phyloP scores from a whole-genome alignment of 192 early-diverging fungal species.

The Gaertneriomyces semiglobifer region DNA sequence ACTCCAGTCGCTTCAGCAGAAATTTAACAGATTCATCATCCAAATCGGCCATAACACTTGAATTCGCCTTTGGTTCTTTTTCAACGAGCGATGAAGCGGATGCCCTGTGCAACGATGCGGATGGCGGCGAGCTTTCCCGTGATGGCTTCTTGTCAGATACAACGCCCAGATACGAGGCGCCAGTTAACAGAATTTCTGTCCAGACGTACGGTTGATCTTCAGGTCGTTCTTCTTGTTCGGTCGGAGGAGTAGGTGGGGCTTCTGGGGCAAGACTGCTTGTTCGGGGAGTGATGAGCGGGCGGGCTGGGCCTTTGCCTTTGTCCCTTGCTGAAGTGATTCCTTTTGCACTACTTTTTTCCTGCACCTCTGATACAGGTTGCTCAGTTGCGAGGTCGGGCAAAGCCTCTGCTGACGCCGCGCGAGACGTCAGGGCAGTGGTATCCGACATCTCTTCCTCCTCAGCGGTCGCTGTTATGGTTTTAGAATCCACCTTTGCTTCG shows the following conservation, averaged over 20 bases:
- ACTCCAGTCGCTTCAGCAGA: slow-evolving; percentile 29
- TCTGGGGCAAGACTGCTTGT: slow-evolving; percentile 23
- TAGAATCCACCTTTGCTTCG: too few species aligned
- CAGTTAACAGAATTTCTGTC: slow-evolving; percentile 13
- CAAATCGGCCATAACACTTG: slow-evolving; percentile 17
- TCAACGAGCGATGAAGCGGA: not conserved
- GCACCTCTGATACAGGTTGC: too few species aligned
- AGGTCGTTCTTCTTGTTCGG: not conserved
- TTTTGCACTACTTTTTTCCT: too few species aligned
- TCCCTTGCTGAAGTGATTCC: too few species aligned
- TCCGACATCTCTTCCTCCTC: too few species aligned
- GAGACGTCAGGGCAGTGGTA: too few species aligned
- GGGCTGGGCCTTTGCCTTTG: too few species aligned
- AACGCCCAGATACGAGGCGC: slow-evolving; percentile 14
- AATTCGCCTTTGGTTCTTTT: not conserved
- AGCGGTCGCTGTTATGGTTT: too few species aligned
- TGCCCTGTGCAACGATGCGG: not conserved
- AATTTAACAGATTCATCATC: slow-evolving; percentile 24
- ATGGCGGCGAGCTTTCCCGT: not conserved
- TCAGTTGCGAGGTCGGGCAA: too few species aligned
- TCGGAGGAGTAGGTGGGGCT: not conserved
- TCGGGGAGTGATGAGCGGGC: slow-evolving; percentile 23
- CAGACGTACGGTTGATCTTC: not conserved
- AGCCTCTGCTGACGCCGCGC: too few species aligned
- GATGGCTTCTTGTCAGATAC: not conserved